These are phyloP conservation scores for Kodamaea kaohsiungensis DNA, from an alignment of 805 yeast genomes.

Conservation along the genomic window DNA sequence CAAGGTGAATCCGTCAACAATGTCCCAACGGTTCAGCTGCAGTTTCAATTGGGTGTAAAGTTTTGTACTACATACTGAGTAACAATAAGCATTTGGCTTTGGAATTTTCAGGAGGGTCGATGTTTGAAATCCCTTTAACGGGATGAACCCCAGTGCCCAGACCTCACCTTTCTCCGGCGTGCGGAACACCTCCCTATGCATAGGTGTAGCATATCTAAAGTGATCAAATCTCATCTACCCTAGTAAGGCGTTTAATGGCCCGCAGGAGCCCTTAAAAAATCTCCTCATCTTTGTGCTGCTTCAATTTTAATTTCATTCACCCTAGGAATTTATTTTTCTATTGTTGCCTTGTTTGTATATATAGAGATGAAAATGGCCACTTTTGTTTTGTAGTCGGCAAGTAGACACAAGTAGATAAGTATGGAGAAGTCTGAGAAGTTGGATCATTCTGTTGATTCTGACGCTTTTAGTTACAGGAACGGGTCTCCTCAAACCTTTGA, in stretches of 20 bases:
- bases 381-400: neutral
- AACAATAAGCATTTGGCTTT: neutral
- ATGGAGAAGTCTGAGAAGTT: constrained; percentile 2
- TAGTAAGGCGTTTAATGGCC: neutral
- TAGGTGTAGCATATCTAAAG: neutral
- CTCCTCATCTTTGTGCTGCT: neutral
- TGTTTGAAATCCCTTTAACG: neutral
- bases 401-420: no score
- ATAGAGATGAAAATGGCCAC: neutral
- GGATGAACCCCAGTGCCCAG: neutral
- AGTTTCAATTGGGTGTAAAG: neutral
- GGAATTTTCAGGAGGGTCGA: neutral
- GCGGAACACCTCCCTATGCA: no score
- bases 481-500: constrained; percentile 7
- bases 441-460: constrained; percentile 10
- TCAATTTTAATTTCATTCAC: neutral
- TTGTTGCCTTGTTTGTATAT: neutral
- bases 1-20: neutral
- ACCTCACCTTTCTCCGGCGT: no score
- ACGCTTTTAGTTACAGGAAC: constrained; percentile 14
- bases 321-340: neutral
- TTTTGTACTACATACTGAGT: neutral
- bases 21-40: neutral
- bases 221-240: neutral
- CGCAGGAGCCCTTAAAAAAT: neutral